phyloP scores from a whole-genome alignment of 768 basidiomycete genomes.

The Trametes coccinea region DNA sequence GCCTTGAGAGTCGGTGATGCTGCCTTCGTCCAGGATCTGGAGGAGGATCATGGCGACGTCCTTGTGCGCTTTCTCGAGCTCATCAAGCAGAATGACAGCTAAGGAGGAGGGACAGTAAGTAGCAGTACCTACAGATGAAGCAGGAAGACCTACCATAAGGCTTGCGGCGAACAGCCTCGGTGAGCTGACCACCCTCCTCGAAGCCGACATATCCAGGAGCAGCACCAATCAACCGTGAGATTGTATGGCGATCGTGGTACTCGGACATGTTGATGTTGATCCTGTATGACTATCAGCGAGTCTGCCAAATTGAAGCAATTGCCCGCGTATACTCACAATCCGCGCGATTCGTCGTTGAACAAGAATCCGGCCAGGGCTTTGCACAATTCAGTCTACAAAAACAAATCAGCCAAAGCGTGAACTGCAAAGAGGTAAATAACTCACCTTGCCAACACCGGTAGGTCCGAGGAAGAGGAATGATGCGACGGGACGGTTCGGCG shows the following conservation, averaged over 20 bases:
- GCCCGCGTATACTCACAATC: slow-evolving; percentile 55
- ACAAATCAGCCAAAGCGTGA: background rate
- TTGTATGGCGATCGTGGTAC: slow-evolving; percentile 90
- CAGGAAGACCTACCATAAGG: slow-evolving; percentile 47
- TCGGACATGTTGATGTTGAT: slow-evolving; percentile 97
- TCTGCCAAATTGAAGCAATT: background rate
- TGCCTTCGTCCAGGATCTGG: slow-evolving; percentile 90
- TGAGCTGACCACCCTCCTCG: slow-evolving; percentile 71
- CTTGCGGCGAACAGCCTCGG: slow-evolving; percentile 62
- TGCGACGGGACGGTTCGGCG: slow-evolving; percentile 86
- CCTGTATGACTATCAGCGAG: slow-evolving; percentile 35
- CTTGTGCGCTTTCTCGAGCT: slow-evolving; percentile 84
- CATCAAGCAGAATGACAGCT: slow-evolving; percentile 68
- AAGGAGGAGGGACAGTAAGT: background rate
- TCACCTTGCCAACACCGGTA: slow-evolving; percentile 82
- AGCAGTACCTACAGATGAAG: background rate
- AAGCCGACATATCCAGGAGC: slow-evolving; percentile 89
- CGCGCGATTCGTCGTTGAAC: slow-evolving; percentile 86
- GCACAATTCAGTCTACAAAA: slow-evolving; percentile 76
- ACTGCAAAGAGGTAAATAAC: slow-evolving; percentile 16
- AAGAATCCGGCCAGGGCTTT: slow-evolving; percentile 88
- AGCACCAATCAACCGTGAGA: slow-evolving; percentile 88
- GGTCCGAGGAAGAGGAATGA: slow-evolving; percentile 92
- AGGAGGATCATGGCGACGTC: slow-evolving; percentile 90
- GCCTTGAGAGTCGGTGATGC: slow-evolving; percentile 84